These are phyloP conservation scores for Mortierella claussenii DNA, from an alignment of 192 early-diverging fungal species.

Conservation along the genomic window DNA sequence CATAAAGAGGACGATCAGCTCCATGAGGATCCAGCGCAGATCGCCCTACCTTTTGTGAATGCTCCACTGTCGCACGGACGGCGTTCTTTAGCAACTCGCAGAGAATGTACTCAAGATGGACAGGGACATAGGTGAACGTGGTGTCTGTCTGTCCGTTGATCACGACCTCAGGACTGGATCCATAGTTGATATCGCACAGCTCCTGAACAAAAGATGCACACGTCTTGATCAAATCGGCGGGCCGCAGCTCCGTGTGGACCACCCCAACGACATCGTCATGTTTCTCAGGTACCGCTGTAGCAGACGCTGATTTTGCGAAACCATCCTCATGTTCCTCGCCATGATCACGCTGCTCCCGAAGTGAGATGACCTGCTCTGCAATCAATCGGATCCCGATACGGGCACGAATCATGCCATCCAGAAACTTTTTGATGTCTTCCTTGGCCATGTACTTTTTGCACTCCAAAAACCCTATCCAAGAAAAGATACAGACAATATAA, in stretches of 20 bases:
- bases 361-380: slow-evolving; percentile 90
- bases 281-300: slow-evolving; percentile 61
- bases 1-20: slow-evolving; percentile 15
- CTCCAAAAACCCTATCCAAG: slow-evolving; percentile 78
- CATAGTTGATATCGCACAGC: slow-evolving; percentile 94
- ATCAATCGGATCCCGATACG: slow-evolving; percentile 91
- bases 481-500: background rate
- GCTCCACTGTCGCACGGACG: slow-evolving; percentile 88
- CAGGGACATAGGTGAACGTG: slow-evolving; percentile 92
- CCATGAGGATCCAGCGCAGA: slow-evolving; percentile 21
- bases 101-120: slow-evolving; percentile 93
- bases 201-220: slow-evolving; percentile 81
- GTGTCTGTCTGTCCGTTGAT: slow-evolving; percentile 80
- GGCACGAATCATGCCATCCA: slow-evolving; percentile 89
- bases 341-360: slow-evolving; percentile 69
- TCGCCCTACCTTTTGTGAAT: slow-evolving; percentile 56
- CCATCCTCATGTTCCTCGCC: slow-evolving; percentile 26
- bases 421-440: slow-evolving; percentile 81
- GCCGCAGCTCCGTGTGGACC: slow-evolving; percentile 81
- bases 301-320: slow-evolving; percentile 61
- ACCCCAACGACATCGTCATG: slow-evolving; percentile 76
- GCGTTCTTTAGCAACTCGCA: slow-evolving; percentile 92
- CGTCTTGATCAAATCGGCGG: slow-evolving; percentile 71
- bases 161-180: slow-evolving; percentile 77
- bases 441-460: slow-evolving; percentile 74